Conservation (phyloP, 2,329 filamentous ascomycete genomes). For the Fusarium sp. region DNA sequence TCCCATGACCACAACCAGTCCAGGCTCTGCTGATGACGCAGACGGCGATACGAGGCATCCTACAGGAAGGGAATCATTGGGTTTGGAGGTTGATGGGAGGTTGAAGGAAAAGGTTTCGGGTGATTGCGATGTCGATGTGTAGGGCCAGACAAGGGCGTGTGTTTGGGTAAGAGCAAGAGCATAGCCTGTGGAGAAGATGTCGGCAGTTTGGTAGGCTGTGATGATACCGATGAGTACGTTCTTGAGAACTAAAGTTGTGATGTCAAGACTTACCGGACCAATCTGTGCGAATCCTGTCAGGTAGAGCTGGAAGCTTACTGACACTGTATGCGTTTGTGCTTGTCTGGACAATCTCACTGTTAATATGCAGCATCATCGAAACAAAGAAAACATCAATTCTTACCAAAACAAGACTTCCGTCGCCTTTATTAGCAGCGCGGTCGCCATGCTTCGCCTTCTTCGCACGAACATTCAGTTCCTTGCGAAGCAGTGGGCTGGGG, state of each 20-base stretch:
- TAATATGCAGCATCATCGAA: constrained; percentile 28
- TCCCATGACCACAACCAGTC: constrained; percentile 86
- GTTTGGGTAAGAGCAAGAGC: constrained; percentile 83
- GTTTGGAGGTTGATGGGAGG: constrained; percentile 76
- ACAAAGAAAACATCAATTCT: constrained; percentile 34
- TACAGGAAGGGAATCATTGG: constrained; percentile 78
- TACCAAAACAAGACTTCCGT: constrained; percentile 74
- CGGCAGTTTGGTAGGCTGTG: constrained; percentile 71
- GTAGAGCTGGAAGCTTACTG: constrained; percentile 83
- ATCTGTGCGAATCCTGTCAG: constrained; percentile 76
- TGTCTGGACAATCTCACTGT: constrained; percentile 63
- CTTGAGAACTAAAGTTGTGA: background rate
- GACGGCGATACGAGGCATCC: constrained; percentile 84
- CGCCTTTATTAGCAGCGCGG: constrained; percentile 69
- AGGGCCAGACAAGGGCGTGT: constrained; percentile 91
- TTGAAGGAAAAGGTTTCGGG: constrained; percentile 83
- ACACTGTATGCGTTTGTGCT: constrained; percentile 87
- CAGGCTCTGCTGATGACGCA: constrained; percentile 80
- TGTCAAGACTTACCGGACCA: constrained; percentile 65
- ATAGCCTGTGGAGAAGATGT: constrained; percentile 74
- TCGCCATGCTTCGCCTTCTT: constrained; percentile 72
- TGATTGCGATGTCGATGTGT: constrained; percentile 72
- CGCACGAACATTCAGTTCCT: constrained; percentile 67
- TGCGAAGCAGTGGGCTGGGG: constrained; percentile 51
- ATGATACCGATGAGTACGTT: constrained; percentile 23